Percentiles rank a stretch among this genome's conserved stretches.
Evolutionary conservation across 257 asterid species (phyloP).

Genomic region (Asclepias syriaca): DNA sequence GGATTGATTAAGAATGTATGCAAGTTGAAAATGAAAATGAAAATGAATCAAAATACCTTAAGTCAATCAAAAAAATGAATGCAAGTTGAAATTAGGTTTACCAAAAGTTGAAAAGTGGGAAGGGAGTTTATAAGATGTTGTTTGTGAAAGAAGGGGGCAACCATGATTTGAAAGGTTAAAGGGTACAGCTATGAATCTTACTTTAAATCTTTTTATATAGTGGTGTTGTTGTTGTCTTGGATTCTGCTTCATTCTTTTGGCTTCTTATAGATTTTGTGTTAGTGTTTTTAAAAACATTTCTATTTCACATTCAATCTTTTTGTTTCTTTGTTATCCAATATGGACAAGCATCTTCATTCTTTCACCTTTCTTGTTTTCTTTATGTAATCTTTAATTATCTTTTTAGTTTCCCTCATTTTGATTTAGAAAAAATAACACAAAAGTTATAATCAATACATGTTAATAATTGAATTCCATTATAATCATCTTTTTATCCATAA

Average conservation of each 20-base stretch:
- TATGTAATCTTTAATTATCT: not conserved
- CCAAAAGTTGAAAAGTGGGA: not conserved
- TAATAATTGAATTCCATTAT: no score
- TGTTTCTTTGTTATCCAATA: constrained; percentile 3
- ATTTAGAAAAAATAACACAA: no score
- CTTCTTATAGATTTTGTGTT: constrained; percentile 6
- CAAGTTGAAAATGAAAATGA: not conserved
- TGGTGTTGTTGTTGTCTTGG: constrained; percentile 6
- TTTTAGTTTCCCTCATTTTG: not conserved
- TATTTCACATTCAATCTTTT: not conserved
- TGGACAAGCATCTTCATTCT: constrained; percentile 6
- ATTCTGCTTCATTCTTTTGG: constrained; percentile 7
- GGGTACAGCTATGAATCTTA: constrained; percentile 8
- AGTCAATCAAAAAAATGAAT: not conserved
- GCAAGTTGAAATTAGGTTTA: not conserved
- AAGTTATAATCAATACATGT: not conserved
- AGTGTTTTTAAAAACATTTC: not conserved
- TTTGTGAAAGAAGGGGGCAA: constrained; percentile 6
- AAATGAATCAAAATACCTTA: not conserved
- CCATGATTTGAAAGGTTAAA: constrained; percentile 17
- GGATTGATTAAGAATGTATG: not conserved
- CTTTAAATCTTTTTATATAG: not conserved
- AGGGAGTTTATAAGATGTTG: not conserved
- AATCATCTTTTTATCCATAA: no score
- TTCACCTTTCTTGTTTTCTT: not conserved